Conservation (phyloP, 192 early-diverging fungal genomes). For the Chytriomyces confervae region DNA sequence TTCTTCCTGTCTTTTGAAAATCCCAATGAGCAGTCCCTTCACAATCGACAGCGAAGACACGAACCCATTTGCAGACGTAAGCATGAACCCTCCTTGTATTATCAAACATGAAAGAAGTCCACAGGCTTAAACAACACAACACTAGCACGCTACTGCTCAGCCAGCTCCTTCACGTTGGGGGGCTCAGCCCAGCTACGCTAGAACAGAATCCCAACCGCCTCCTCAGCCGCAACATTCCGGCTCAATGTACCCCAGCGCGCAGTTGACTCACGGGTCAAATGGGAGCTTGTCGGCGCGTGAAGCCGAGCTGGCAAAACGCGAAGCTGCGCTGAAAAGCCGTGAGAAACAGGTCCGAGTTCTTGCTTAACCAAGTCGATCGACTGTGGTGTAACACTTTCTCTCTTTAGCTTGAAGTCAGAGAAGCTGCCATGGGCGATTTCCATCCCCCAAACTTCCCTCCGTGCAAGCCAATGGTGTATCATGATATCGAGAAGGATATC, state of each 20-base stretch:
- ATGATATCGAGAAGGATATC: conserved; percentile 53
- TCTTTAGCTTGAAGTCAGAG: conserved; percentile 35
- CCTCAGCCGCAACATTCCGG: background rate
- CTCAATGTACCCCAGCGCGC: conserved; percentile 3
- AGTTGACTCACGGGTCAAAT: conserved; percentile 1
- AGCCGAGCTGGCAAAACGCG: conserved; percentile 19
- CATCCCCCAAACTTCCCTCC: conserved; percentile 47
- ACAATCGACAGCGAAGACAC: conserved; percentile 29
- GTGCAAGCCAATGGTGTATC: conserved; percentile 49
- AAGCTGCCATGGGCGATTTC: conserved; percentile 29
- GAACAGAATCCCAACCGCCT: background rate
- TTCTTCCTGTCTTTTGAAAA: background rate
- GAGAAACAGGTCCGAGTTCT: conserved; percentile 4
- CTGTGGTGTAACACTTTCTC: no score
- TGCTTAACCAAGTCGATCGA: no score
- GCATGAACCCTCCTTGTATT: background rate
- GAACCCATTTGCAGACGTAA: conserved; percentile 30
- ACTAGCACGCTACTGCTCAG: background rate
- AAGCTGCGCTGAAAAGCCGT: conserved; percentile 23
- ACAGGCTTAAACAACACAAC: no score
- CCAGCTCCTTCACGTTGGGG: background rate
- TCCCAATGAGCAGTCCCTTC: conserved; percentile 29
- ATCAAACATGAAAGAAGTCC: no score
- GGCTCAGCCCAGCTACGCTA: background rate
- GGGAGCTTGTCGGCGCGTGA: conserved; percentile 18